A percentile compares a stretch with the other conserved stretches of the same genome.
Conservation (phyloP, 352 stramenopile species). For the Globisporangium nodosum region DNA sequence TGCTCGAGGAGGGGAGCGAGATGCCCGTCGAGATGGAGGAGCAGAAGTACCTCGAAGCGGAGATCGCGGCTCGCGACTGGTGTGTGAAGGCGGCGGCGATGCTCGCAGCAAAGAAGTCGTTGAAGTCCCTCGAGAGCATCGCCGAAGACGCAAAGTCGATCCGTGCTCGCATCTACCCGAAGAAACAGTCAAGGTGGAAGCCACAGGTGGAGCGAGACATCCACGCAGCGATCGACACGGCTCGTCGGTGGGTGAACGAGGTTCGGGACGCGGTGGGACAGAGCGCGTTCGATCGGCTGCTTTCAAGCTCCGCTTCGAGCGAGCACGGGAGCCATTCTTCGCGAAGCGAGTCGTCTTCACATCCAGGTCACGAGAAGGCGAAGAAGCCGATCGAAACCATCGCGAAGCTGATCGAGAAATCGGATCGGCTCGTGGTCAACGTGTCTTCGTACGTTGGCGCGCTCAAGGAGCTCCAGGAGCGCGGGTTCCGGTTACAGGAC, state of each 20-base stretch:
- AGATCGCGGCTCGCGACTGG: slow-evolving; percentile 79
- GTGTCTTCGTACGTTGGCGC: slow-evolving; percentile 57
- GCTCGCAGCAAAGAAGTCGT: slow-evolving; percentile 47
- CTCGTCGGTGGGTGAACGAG: slow-evolving; percentile 72
- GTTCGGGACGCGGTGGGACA: slow-evolving; percentile 61
- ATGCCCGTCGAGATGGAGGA: slow-evolving; percentile 90
- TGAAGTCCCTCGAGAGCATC: slow-evolving; percentile 61
- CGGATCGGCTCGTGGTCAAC: slow-evolving; percentile 51
- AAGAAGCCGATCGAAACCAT: slow-evolving; percentile 72
- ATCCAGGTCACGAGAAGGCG: slow-evolving; percentile 20
- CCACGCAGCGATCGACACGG: slow-evolving; percentile 52
- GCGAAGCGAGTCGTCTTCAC: slow-evolving; percentile 1
- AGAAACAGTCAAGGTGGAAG: slow-evolving; percentile 81
- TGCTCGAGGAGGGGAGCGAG: slow-evolving; percentile 71
- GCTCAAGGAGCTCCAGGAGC: slow-evolving; percentile 49
- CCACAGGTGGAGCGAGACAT: slow-evolving; percentile 81
- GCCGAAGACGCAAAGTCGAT: slow-evolving; percentile 64
- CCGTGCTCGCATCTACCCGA: slow-evolving; percentile 58
- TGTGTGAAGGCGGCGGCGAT: slow-evolving; percentile 46
- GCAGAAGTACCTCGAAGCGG: slow-evolving; percentile 66
- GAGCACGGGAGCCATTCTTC: slow-evolving; percentile 3
- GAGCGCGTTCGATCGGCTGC: slow-evolving; percentile 58
- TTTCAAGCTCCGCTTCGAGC: slow-evolving; percentile 21
- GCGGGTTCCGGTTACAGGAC: slow-evolving; percentile 35
- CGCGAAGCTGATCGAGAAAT: slow-evolving; percentile 61